Evolutionary conservation across 805 yeast species (phyloP), one percentile per base, ranked within the genome.

Genomic region (Lipomyces sp.): DNA sequence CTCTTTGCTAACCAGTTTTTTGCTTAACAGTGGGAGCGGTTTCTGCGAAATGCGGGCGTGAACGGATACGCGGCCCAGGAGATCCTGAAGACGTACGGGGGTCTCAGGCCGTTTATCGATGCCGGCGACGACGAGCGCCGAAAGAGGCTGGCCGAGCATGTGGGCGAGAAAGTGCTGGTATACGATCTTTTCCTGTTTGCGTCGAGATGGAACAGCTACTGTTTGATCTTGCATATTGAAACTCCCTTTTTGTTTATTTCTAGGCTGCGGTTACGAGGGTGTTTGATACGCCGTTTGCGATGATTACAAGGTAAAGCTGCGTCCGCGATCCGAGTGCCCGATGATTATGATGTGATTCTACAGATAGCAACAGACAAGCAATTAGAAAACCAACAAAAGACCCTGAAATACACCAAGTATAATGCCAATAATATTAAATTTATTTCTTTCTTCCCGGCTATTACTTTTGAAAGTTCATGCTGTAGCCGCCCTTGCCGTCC

Each of bases 401-500:
- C n/a, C n/a, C n/a, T n/a, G n/a, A n/a, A 2, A 16, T n/a, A 36
- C 24, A 24, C 41, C 28, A 24, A 32, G 22, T 42, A 2, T 22
- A 7, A 32, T 23, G 21, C 22, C 16, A 36, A 10, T 31, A 4
- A 22, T 16, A 4, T 26, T 39, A 29, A 14, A 32, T 10, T 16
- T 14, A 31, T 18, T 16, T 33, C 32, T n/a, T n/a, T n/a, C n/a
- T n/a, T n/a, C n/a, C n/a, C n/a, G n/a, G n/a, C n/a, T 11, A 35
- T 39, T 35, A 45, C 36, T 51, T 47, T 13, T 19, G 14, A 37
- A 54, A 54, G 24, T 37, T 47, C 58, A 54, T 54, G 48, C 58
- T 51, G 28, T 54, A 54, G 18, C 58, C 59, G n/a, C 59, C 59
- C 23, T 54, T 55, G 2, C 58, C 59, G 33, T 55, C 58, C 5